phyloP scores from a whole-genome alignment of 805 yeast genomes.

The Monosporozyma yasuniensis region DNA sequence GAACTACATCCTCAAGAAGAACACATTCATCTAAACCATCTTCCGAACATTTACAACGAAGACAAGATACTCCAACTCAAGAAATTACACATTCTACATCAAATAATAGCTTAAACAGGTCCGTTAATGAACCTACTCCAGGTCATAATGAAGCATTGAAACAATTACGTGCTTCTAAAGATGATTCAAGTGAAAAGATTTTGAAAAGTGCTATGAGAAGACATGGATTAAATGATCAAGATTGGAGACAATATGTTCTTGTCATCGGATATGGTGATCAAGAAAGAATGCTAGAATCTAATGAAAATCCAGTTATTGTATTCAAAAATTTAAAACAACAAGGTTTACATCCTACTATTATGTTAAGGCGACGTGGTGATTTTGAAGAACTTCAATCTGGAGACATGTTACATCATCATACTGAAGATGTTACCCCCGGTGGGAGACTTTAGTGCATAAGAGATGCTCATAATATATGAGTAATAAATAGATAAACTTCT shows the following conservation, averaged over 20 bases:
- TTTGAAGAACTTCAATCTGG: conserved; percentile 20
- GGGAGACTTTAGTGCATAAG: conserved; percentile 16
- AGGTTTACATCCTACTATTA: conserved; percentile 84
- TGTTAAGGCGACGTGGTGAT: conserved; percentile 78
- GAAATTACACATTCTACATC: background rate
- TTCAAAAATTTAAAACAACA: conserved; percentile 77
- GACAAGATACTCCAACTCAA: background rate
- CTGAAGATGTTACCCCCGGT: conserved; percentile 16
- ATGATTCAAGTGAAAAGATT: conserved; percentile 84
- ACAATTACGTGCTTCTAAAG: conserved; percentile 65
- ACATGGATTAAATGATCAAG: conserved; percentile 66
- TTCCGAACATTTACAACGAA: background rate
- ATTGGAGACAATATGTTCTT: conserved; percentile 81
- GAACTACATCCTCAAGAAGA: background rate
- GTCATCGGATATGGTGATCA: conserved; percentile 87
- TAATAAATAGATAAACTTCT: too few species aligned
- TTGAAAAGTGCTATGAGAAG: conserved; percentile 82
- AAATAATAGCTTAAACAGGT: background rate
- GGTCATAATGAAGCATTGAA: conserved; percentile 7
- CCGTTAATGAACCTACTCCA: background rate
- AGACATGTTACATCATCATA: background rate
- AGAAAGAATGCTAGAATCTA: conserved; percentile 71
- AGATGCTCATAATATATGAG: too few species aligned
- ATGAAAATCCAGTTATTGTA: conserved; percentile 80
- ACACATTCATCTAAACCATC: background rate